Evolutionary conservation across 768 basidiomycete species (phyloP), one percentile per base, ranked within the genome.

Genomic region (Crucibulum laeve): DNA sequence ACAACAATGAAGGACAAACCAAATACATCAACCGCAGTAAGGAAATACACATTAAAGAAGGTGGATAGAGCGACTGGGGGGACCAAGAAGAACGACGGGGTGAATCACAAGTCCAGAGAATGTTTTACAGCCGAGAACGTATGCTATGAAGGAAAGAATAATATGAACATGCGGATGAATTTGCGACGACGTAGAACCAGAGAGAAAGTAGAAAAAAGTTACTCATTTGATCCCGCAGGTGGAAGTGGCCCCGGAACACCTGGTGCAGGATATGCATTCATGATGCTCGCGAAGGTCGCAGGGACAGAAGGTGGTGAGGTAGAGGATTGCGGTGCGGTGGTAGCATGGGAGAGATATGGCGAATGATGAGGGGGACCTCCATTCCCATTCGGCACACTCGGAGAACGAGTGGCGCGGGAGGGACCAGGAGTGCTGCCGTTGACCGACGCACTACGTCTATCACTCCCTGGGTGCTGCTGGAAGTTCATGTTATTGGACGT

Each of bases 201-300:
- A 10, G 28, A 32, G 8, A 15, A 15, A 32, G 8, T 32, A 32
- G n/a, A 10, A 32, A 10, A 32, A 32, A 32, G 8, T 32, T 32
- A 32, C 28, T 32, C 28, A 32, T 32, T 49, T 45, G 47, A 42
- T 7, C 35, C 43, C n/a, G 46, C 43, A 38, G 26, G 32, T 5
- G 18, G 34, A 25, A 22, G 32, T 14, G 30, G 37, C 43, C 48
- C 51, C 40, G 51, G 46, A 45, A 53, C 52, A 33, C 54, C 51
- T 6, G 53, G 52, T 1, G 65, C 57, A 6, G 79, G 71, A 57
- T 82, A 84, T n/a, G 82, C 81, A 51, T 81, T 77, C 81, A 86
- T 79, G 49, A 86, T 82, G 46, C 74, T 79, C 25, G 80, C 84
- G 56, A 84, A 77, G 32, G 49, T 50, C 6, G 49, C 26, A 1